Base-by-base conservation (phyloP, 1,284 basidiomycete genomes). In the Bjerkandera adusta region DNA sequence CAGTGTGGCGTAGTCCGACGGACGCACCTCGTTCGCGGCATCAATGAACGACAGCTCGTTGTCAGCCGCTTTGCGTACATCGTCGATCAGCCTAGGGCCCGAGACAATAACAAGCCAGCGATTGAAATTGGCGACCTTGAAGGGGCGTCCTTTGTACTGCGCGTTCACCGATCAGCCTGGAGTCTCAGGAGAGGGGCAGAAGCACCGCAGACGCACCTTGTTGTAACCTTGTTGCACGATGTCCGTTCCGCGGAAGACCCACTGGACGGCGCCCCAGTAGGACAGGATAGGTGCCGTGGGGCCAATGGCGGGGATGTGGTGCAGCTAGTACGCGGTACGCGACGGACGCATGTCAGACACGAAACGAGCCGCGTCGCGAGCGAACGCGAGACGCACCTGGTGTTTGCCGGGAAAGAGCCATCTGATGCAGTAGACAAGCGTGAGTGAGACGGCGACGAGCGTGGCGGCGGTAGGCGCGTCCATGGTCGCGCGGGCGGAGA, bases 41-140 rank as follows among this genome's bases (percentile, higher is more conserved):
- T 58, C 62, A 11, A 48, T 33, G 40, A 68, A 64, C 4, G 64
- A 67, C 1, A 71, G 51, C 7, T 61, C 56, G 13, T 68, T 58
- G 20, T 69, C 68, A 2, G 57, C 56, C 1, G 66, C 61, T 29
- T 55, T 61, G 7, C 62, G 60, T 5, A 71, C 45, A 36, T 71
- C 69, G 2, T 70, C 66, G 2, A 68, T 56, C 48, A 67, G 56
- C 35, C 64, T 44, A 1, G 57, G 51, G 5, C 60, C 63, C 16
- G 56, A 61, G 20, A 68, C 57, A 5, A 70, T 49, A 21, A 70
- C 53, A 2, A 58, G 43, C 68, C 66, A 71, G 2, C 51, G 47
- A 35, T 57, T 56, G 6, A 65, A 48, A n/a, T 58, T 43, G 0
- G 67, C 56, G 6, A 70, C 49, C 47, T 68, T 67, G 61, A 69